Evolutionary conservation across 129 eudicot species (phyloP), one percentile per base, ranked within the genome.

Genomic region (Pittosporum tobira): DNA sequence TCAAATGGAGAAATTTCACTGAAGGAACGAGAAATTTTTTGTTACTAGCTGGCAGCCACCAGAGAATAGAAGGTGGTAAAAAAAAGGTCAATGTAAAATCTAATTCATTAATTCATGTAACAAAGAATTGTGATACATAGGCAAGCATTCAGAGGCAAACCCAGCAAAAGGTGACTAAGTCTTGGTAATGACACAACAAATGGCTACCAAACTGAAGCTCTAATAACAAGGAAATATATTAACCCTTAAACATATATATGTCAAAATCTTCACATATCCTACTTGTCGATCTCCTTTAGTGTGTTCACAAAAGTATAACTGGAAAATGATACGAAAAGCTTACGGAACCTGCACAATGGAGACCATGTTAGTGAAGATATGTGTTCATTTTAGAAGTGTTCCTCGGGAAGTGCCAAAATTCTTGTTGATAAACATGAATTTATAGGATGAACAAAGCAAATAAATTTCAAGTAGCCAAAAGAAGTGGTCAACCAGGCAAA

Each of bases 321-420:
- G 55, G 66, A 61, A 46, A 78, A 82, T 3, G 62, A 61, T 10
- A 82, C 84, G 62, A 82, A 82, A 22, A 82, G 82, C 70, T 82
- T 78, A 50, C 80, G 77, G 27, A 78, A 82, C 85, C 89, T 82
- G 77, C 46, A 61, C 48, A 54, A 43, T 34, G 28, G 38, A 49
- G 54, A 45, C 43, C 18, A 21, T 11, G 20, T 58, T n/a, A 61
- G n/a, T 10, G n/a, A 48, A 22, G 10, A 20, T 9, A 2, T 16
- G 38, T 30, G 46, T 30, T 57, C 43, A 34, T 9, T 12, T n/a
- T 51, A 15, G 57, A 51, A 2, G 29, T 51, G 13, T 27, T 51
- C n/a, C n/a, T 6, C 25, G 11, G 42, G 16, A 28, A 40, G 9
- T 2, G 46, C 4, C 18, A 34, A 34, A 34, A 34, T 6, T 34